Evolutionary conservation across 306 rosid genomes (phyloP).

Genomic region (Trifolium dubium): DNA sequence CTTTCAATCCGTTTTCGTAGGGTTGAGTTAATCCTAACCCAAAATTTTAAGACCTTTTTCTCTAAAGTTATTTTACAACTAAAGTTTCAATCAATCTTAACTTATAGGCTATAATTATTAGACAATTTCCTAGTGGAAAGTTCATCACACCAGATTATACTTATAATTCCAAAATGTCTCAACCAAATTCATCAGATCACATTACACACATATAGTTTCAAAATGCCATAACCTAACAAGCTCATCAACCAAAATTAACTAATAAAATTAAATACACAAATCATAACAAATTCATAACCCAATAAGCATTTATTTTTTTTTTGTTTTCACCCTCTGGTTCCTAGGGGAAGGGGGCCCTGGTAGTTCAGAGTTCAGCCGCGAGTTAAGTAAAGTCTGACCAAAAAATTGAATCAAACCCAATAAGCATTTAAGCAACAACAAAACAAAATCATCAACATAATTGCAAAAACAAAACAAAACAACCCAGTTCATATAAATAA

Average conservation of each 20-base stretch:
- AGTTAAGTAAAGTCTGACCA: no score
- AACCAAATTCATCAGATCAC: background rate
- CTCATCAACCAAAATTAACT: background rate
- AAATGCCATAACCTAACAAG: background rate
- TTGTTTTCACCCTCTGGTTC: no score
- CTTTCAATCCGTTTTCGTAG: no score
- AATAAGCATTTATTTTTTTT: no score
- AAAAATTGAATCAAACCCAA: no score
- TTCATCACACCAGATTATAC: background rate
- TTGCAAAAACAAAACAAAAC: background rate
- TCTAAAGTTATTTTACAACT: no score
- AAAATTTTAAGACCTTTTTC: no score
- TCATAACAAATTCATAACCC: background rate
- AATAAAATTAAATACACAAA: conserved; percentile 10
- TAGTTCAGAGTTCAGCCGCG: no score
- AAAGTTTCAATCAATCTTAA: no score
- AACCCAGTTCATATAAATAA: conserved; percentile 15
- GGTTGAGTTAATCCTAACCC: no score
- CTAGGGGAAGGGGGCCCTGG: no score
- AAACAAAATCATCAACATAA: background rate
- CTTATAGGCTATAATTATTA: background rate
- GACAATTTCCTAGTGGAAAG: background rate
- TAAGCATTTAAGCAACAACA: conserved; percentile 1
- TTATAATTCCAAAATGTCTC: background rate
- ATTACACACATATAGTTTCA: background rate